These are phyloP conservation scores for Lepidopterella palustris DNA, from an alignment of 495 filamentous ascomycete species.

Conservation along the genomic window DNA sequence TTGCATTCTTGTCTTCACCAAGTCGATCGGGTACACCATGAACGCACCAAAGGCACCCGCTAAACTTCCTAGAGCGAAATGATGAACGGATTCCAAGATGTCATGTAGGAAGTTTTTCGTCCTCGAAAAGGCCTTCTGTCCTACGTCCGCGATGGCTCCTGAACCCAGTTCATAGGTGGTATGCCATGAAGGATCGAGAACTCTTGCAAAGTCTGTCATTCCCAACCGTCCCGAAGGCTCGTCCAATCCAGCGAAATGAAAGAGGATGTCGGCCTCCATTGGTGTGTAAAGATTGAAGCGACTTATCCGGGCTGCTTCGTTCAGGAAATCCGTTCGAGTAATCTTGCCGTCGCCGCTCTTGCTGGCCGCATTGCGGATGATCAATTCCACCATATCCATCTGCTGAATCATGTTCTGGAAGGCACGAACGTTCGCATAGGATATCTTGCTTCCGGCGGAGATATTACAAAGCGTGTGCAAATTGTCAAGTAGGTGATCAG, in stretches of 20 bases:
- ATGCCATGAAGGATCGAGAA: conserved; percentile 88
- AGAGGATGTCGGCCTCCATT: conserved; percentile 98
- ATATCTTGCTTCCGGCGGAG: conserved; percentile 83
- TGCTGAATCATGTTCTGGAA: conserved; percentile 96
- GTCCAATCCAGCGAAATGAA: conserved; percentile 94
- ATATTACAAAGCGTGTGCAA: conserved; percentile 94
- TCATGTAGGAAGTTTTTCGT: conserved; percentile 52
- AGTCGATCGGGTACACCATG: conserved; percentile 97
- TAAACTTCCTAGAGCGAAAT: conserved; percentile 79
- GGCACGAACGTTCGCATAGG: conserved; percentile 91
- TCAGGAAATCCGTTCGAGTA: conserved; percentile 86
- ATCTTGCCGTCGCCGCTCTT: conserved; percentile 89
- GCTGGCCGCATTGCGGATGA: conserved; percentile 75
- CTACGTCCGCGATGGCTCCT: conserved; percentile 41
- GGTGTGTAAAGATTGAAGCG: conserved; percentile 93
- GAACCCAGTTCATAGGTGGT: conserved; percentile 45
- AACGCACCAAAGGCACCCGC: conserved; percentile 97
- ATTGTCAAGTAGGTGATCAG: conserved; percentile 91
- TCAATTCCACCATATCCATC: conserved; percentile 94
- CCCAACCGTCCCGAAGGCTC: conserved; percentile 79
- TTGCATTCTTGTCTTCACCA: conserved; percentile 98
- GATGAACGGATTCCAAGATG: conserved; percentile 72
- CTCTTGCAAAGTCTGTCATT: conserved; percentile 82
- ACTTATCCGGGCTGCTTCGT: conserved; percentile 83
- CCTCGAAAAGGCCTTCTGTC: conserved; percentile 42